Evolutionary conservation across 768 basidiomycete genomes (phyloP).

Genomic region (Neoboletus subvelutipes): DNA sequence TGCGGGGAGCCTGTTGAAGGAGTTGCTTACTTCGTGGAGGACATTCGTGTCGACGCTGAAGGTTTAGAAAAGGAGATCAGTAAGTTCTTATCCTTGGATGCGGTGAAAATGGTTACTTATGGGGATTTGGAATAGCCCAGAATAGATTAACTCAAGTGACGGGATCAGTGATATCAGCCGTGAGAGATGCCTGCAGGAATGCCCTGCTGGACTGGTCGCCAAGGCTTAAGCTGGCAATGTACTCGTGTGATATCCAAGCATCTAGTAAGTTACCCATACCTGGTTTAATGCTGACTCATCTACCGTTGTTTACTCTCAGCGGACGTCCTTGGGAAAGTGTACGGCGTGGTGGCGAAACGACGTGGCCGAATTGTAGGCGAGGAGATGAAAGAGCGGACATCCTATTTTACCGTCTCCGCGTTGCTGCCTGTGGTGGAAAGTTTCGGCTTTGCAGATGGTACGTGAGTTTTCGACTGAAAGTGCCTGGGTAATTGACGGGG

Average conservation of each 20-base stretch:
- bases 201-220: constrained; percentile 97
- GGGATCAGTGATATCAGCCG: constrained; percentile 86
- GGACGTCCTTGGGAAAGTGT: constrained; percentile 96
- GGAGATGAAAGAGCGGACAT: constrained; percentile 98
- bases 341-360: constrained; percentile 89
- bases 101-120: constrained; percentile 12
- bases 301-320: constrained; percentile 44
- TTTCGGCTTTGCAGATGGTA: constrained; percentile 96
- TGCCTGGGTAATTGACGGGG: constrained; percentile 8
- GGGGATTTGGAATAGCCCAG: constrained; percentile 50
- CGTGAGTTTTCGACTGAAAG: not conserved
- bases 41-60: constrained; percentile 59
- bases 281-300: constrained; percentile 11
- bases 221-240: constrained; percentile 96
- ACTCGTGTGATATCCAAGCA: constrained; percentile 97
- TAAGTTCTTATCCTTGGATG: constrained; percentile 32
- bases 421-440: constrained; percentile 94
- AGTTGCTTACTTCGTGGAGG: constrained; percentile 87
- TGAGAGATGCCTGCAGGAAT: constrained; percentile 86
- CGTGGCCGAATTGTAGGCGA: constrained; percentile 92
- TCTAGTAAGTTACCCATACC: constrained; percentile 63
- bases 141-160: constrained; percentile 81
- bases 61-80: constrained; percentile 66
- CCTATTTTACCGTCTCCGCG: constrained; percentile 90
- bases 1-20: constrained; percentile 96